Evolutionary conservation across 2,329 filamentous ascomycete genomes (phyloP), one percentile per base, ranked within the genome.

Genomic region (Alternaria atra): DNA sequence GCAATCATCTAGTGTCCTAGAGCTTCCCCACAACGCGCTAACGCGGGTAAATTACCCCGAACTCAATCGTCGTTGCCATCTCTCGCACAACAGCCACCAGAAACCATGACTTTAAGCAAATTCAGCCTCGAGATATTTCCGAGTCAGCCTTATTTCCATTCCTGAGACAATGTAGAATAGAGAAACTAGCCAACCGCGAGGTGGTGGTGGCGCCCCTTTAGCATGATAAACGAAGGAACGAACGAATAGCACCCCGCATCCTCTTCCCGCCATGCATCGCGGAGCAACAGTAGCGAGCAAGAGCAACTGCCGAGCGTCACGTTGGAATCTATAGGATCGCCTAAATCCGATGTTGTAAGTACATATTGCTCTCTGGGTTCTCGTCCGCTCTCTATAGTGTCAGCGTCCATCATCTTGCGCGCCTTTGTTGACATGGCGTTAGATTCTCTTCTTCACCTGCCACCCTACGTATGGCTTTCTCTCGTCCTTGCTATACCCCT

Each of bases 401-500:
- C 51, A 43, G 30, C 23, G 25, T 44, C 39, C 5, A 39, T 20
- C 17, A 17, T 55, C 15, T 42, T 5, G 10, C 27, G 23, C 29
- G 17, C 15, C 35, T 13, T 29, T 4, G 10, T 61, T 51, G 55
- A 63, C 61, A 77, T 77, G 74, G 70, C 73, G 29, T 12, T 71
- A 67, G 71, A 72, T 43, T 64, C 68, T 2, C 29, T 73, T 39
- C 50, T 67, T 42, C 30, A 60, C 42, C 50, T 66, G 7, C 61
- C 67, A 20, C 58, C 66, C 20, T 73, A 68, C 52, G 43, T 68
- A n/a, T 75, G 68, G 72, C 58, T 73, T 20, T 74, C 69, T 20
- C 59, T 75, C 35, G 15, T 77, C 37, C 42, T 78, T 23, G 64
- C 63, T 5, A 48, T 73, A n/a, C 71, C 72, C n/a, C 56, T 65